Evolutionary conservation across 768 basidiomycete species (phyloP).

Genomic region (Gloeopeniophorella convolvens): DNA sequence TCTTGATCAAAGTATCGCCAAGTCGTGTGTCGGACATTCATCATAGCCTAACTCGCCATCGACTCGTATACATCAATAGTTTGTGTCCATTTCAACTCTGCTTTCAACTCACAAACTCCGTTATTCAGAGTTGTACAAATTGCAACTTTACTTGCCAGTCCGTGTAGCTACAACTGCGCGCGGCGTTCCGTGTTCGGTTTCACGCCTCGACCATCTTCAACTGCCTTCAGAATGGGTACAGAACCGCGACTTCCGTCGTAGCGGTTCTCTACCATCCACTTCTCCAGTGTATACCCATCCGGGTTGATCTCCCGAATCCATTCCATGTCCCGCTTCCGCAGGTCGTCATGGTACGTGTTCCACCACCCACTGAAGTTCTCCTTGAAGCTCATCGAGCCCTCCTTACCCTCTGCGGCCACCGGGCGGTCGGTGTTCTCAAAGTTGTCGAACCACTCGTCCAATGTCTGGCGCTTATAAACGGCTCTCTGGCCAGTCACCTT

Average conservation of each 20-base stretch:
- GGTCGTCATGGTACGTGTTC: slow-evolving; percentile 37
- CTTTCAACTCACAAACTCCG: too few relatives aligned
- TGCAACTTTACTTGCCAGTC: too few relatives aligned
- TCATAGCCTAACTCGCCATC: too few relatives aligned
- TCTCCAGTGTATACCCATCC: slow-evolving; percentile 7
- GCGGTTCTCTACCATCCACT: slow-evolving; percentile 9
- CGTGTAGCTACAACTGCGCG: too few relatives aligned
- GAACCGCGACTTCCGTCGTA: slow-evolving; percentile 5
- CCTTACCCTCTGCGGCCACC: slow-evolving; percentile 19
- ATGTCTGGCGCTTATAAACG: slow-evolving; percentile 15
- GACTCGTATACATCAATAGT: too few relatives aligned
- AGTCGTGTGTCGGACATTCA: too few relatives aligned
- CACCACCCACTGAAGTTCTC: slow-evolving; percentile 41
- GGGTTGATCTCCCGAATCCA: slow-evolving; percentile 31
- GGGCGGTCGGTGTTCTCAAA: slow-evolving; percentile 21
- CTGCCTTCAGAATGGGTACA: slow-evolving; percentile 1
- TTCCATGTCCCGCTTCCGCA: slow-evolving; percentile 38
- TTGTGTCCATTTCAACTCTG: too few relatives aligned
- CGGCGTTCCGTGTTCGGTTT: too few relatives aligned
- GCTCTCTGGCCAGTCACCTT: slow-evolving; percentile 27
- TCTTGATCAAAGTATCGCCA: too few relatives aligned
- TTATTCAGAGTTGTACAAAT: too few relatives aligned
- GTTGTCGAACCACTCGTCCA: slow-evolving; percentile 23
- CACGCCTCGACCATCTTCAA: too few relatives aligned
- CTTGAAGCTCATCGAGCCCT: slow-evolving; percentile 21